Conservation (phyloP, 345 rosid genomes). For the Rhodamnia rubescens region DNA sequence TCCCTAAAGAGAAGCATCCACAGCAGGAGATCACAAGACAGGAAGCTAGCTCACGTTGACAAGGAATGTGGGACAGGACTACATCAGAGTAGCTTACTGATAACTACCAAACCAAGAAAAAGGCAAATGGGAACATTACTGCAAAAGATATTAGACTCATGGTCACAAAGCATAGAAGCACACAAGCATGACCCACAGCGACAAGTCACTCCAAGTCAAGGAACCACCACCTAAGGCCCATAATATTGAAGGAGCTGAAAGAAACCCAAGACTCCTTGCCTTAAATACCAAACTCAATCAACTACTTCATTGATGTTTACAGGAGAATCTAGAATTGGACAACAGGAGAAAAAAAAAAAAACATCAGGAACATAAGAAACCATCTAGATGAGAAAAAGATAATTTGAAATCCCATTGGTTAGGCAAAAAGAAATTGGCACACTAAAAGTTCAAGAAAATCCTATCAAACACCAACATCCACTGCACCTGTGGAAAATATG, state of each 20-base stretch:
- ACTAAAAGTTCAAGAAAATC: not conserved
- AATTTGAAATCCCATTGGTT: not conserved
- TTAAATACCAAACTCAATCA: not conserved
- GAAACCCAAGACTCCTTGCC: not conserved
- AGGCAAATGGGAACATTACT: not conserved
- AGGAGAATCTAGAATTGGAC: not conserved
- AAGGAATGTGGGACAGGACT: not conserved
- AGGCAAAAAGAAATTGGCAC: not conserved
- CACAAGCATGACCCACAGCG: constrained; percentile 1
- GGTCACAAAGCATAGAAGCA: not conserved
- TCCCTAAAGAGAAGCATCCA: not conserved
- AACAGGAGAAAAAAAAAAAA: not conserved
- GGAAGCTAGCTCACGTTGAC: not conserved
- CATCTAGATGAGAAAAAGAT: not conserved
- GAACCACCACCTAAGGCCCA: not conserved
- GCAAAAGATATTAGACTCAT: not conserved
- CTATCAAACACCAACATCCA: not conserved
- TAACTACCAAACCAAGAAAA: constrained; percentile 5
- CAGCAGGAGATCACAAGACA: not conserved
- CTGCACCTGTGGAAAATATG: not conserved
- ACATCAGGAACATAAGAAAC: not conserved
- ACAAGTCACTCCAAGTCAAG: not conserved
- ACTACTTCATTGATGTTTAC: not conserved
- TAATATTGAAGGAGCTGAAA: not conserved
- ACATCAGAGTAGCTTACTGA: not conserved